Evolutionary conservation across 257 asterid genomes (phyloP).

Genomic region (Asclepias syriaca): DNA sequence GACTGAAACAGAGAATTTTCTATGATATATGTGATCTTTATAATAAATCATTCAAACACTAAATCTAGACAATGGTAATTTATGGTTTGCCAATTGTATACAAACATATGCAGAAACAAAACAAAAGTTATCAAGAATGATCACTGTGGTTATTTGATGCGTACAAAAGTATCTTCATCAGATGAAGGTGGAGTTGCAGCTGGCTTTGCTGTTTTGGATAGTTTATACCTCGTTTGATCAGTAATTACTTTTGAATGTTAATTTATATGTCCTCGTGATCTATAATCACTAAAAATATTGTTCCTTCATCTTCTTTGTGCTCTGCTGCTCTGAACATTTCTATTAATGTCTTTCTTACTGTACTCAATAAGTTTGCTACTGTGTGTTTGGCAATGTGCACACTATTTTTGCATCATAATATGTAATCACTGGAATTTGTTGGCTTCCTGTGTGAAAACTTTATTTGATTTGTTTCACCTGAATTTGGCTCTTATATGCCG

Average conservation of each 20-base stretch:
- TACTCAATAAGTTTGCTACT: no score
- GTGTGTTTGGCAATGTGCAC: no score
- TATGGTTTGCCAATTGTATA: background rate
- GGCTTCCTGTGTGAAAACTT: no score
- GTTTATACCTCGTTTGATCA: slow-evolving; percentile 70
- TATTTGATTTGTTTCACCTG: no score
- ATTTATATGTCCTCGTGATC: background rate
- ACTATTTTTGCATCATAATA: no score
- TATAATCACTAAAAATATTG: background rate
- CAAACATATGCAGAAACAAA: slow-evolving; percentile 46
- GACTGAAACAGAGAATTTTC: no score
- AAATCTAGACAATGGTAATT: background rate
- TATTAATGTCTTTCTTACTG: no score
- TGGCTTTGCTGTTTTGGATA: slow-evolving; percentile 89
- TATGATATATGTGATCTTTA: background rate
- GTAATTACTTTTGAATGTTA: background rate
- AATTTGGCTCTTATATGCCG: no score
- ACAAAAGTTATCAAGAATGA: slow-evolving; percentile 48
- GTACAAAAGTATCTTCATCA: slow-evolving; percentile 93
- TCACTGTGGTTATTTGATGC: slow-evolving; percentile 76
- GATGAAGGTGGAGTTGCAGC: slow-evolving; percentile 98
- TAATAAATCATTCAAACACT: background rate
- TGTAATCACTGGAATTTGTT: no score
- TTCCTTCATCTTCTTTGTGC: background rate
- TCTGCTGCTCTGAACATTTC: background rate